Evolutionary conservation across 1,284 basidiomycete genomes (phyloP), one percentile per base, ranked within the genome.

Genomic region (Ustilago tritici): DNA sequence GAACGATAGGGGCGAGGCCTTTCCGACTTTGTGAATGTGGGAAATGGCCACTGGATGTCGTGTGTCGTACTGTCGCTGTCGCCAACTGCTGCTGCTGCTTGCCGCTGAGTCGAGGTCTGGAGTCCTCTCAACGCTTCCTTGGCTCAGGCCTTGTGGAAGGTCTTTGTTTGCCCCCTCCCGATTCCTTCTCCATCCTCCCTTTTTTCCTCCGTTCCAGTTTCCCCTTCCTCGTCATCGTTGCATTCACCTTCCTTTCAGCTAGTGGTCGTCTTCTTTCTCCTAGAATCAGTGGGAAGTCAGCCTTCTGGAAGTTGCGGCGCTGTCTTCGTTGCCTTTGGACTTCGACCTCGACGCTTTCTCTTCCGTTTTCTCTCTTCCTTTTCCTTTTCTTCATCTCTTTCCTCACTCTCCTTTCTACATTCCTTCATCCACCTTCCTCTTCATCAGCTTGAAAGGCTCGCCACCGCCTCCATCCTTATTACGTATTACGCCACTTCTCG

Each of bases 261-360:
- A 17, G 23, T 34, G n/a, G 53, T 35, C 41, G n/a, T 56, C 46
- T 14, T 56, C 28, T 49, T 56, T 54, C 63, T 47, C 56, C 56
- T 59, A 54, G 56, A 59, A 7, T 34, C 19, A 50, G 41, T 59
- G 56, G 50, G 40, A 65, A 65, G 53, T 47, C 46, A 34, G 64
- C 59, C 49, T 40, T 17, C n/a, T 17, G 23, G 7, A 56, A 52
- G 32, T 50, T 14, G 61, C 49, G 40, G 49, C 63, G 11, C 52
- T 40, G 23, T 54, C 40, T 17, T 53, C 15, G 4, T 52, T 31
- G 49, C 49, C 43, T 46, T 46, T 46, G 43, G 19, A 17, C 14
- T 46, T 46, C 43, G 17, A 11, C 19, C 12, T 38, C 15, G 23
- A 28, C 23, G 23, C 14, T 34, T 56, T 5, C 8, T 31, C 5